phyloP scores from a whole-genome alignment of 805 yeast genomes.

The Millerozyma acaciae region DNA sequence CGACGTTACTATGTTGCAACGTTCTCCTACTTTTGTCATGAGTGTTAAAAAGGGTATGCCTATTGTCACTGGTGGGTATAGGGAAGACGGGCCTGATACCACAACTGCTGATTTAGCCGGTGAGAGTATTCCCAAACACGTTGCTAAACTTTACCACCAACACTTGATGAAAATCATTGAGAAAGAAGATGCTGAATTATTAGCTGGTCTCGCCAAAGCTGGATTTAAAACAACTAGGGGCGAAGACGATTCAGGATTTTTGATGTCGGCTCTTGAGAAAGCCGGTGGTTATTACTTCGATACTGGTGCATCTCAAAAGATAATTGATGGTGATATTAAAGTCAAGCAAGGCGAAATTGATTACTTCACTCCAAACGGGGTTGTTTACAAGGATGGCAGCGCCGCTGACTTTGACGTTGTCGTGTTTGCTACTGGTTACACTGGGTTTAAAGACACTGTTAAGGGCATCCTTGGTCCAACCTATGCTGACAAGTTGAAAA shows the following conservation, averaged over 20 bases:
- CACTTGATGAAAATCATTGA: constrained; percentile 24
- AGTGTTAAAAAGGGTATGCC: constrained; percentile 29
- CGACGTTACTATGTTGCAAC: constrained; percentile 40
- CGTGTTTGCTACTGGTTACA: constrained; percentile 45
- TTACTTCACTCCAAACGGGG: constrained; percentile 32
- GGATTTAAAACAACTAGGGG: constrained; percentile 41
- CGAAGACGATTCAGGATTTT: constrained; percentile 39
- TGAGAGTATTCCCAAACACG: constrained; percentile 29
- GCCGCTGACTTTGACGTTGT: constrained; percentile 30
- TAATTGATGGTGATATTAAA: constrained; percentile 36
- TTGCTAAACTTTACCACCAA: constrained; percentile 31
- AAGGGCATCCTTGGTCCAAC: constrained; percentile 31
- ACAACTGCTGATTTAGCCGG: constrained; percentile 35
- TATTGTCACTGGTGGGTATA: constrained; percentile 27
- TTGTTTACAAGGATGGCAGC: constrained; percentile 38
- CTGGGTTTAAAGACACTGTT: constrained; percentile 39
- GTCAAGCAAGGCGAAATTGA: constrained; percentile 33
- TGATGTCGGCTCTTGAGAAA: constrained; percentile 33
- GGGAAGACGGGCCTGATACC: constrained; percentile 30
- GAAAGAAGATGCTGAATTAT: constrained; percentile 2
- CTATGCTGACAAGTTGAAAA: constrained; percentile 29
- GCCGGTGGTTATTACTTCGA: constrained; percentile 47
- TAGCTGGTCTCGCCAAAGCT: constrained; percentile 25
- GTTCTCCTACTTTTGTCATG: constrained; percentile 43
- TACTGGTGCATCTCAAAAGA: constrained; percentile 38